These are phyloP conservation scores for Massarina eburnea DNA, from an alignment of 2,329 filamentous ascomycete species.

Conservation along the genomic window DNA sequence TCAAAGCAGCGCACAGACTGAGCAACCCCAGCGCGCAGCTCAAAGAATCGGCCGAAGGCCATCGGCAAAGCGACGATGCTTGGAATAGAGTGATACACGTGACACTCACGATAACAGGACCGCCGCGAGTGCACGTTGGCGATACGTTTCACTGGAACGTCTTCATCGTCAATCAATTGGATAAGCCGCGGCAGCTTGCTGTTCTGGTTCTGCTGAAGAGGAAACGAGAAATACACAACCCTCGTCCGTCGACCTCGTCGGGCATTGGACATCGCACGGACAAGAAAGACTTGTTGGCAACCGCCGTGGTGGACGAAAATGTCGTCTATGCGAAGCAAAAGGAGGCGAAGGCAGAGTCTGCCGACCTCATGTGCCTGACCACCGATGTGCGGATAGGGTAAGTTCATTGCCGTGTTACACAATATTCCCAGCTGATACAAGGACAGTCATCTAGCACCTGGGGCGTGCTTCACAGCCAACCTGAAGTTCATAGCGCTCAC, in stretches of 20 bases:
- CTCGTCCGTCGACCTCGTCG: slow-evolving; percentile 47
- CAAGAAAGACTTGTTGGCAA: slow-evolving; percentile 52
- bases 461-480: slow-evolving; percentile 73
- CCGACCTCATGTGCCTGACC: slow-evolving; percentile 73
- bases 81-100: slow-evolving; percentile 62
- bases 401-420: slow-evolving; percentile 21
- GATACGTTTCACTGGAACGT: slow-evolving; percentile 72
- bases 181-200: slow-evolving; percentile 66
- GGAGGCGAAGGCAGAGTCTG: slow-evolving; percentile 62
- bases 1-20: slow-evolving; percentile 33
- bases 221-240: slow-evolving; percentile 54
- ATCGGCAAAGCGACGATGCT: slow-evolving; percentile 22
- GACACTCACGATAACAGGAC: slow-evolving; percentile 72
- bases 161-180: slow-evolving; percentile 73
- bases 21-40: slow-evolving; percentile 24
- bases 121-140: slow-evolving; percentile 61
- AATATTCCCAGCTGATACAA: slow-evolving; percentile 14
- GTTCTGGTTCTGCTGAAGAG: slow-evolving; percentile 68
- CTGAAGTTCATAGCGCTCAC: slow-evolving; percentile 70
- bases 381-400: slow-evolving; percentile 73
- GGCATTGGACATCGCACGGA: slow-evolving; percentile 26
- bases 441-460: slow-evolving; percentile 65
- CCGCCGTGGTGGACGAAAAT: slow-evolving; percentile 71
- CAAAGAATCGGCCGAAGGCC: slow-evolving; percentile 30
- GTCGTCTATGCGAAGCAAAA: slow-evolving; percentile 71